Conservation (phyloP, 495 filamentous ascomycete species). For the Pseudomonodictys pantanalensis region DNA sequence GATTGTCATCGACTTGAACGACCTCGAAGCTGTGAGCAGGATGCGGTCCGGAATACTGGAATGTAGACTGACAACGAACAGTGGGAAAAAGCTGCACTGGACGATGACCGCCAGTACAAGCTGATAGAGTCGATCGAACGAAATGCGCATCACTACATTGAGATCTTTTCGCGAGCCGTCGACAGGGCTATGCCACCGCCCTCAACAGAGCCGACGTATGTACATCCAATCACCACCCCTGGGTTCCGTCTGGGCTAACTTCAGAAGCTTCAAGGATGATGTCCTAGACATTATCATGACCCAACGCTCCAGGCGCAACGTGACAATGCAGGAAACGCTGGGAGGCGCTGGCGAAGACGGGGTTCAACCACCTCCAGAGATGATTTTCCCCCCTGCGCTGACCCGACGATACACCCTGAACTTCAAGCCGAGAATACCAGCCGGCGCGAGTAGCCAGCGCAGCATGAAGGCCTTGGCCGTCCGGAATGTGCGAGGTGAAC, state of each 20-base stretch:
- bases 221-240: background rate
- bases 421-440: conserved; percentile 83
- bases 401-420: conserved; percentile 92
- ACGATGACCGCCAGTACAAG: conserved; percentile 57
- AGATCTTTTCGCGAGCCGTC: conserved; percentile 82
- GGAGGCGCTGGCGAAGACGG: conserved; percentile 58
- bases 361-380: conserved; percentile 57
- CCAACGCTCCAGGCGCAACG: conserved; percentile 82
- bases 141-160: conserved; percentile 94
- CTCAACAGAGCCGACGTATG: conserved; percentile 72
- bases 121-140: conserved; percentile 80
- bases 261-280: conserved; percentile 83
- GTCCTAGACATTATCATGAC: conserved; percentile 95
- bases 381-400: conserved; percentile 82
- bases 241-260: background rate
- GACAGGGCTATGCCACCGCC: conserved; percentile 83
- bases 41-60: conserved; percentile 5
- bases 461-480: conserved; percentile 82
- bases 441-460: conserved; percentile 60
- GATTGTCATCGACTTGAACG: conserved; percentile 84
- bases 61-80: conserved; percentile 38
- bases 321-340: conserved; percentile 63
- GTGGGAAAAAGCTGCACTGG: conserved; percentile 69
- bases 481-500: conserved; percentile 84
- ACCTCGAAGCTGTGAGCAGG: conserved; percentile 64